Base-by-base conservation (phyloP, 75 land plant genomes). In the Ceratopteris richardii region DNA sequence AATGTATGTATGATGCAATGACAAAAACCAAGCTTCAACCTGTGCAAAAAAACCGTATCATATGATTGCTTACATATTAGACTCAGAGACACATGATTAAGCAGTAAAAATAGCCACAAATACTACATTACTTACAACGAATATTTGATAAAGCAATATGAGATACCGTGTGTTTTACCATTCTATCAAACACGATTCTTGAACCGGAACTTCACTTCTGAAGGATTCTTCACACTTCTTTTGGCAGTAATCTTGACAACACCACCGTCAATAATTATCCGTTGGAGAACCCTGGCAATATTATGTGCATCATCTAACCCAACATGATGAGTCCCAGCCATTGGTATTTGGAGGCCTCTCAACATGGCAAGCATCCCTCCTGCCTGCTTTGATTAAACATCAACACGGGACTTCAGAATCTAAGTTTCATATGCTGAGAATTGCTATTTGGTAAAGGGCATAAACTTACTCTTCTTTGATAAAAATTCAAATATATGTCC, bases 251-350 rank as follows among this genome's bases (percentile, higher is more conserved):
- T 70, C 43, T 89, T 78, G 66, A 94, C 7, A 17, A 61, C 17
- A 21, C 80, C 90, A 46, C 98, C 98, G 71, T 94, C 90, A 23
- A 51, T 72, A 53, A 89, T 66, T 82, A 94, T 83, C 24, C 63
- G 80, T 41, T 89, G 98, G 60, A 94, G 60, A 1, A 94, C 77
- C 28, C 83, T 80, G 6, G 90, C 73, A 37, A 94, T 89, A 66
- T 94, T 94, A 63, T 77, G 80, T 22, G 98, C 68, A 59, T 94
- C 98, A 62, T 94, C 98, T 24, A 94, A 73, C 12, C 98, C 96
- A 20, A 94, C 77, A 68, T 94, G 98, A 74, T 94, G 98, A 12
- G 83, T 82, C 39, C 98, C 98, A 26, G 63, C 14, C 53, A 66
- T 37, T 27, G 79, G 80, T 18, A 94, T 89, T 9, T 62, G 40